Base-by-base conservation (phyloP, 2,329 filamentous ascomycete species). In the Dryadomyces sulphureus region DNA sequence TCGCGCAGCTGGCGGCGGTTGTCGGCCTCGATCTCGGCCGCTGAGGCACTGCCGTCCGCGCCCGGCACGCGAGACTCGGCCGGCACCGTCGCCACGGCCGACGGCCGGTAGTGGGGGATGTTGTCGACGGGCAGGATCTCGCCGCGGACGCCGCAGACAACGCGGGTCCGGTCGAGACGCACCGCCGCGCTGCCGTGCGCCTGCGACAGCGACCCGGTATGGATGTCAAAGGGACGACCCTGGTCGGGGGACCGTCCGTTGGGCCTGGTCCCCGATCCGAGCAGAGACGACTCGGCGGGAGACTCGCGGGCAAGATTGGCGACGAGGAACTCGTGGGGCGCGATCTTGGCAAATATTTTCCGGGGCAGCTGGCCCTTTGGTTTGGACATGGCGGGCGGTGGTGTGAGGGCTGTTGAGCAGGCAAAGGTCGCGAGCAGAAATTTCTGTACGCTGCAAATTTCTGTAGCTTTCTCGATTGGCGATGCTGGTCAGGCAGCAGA, bases 171-270 rank as follows among this genome's bases (percentile, higher is more conserved):
- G 41, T 92, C 92, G 44, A 84, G 70, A 32, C 92, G 78, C 43
- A 96, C 84, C 0, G 96, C 81, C 1, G 90, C 83, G 56, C 86
- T 93, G 44, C 92, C 92, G 59, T 94, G 81, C 47, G 87, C 83
- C 61, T 98, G 88, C 1, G 87, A 85, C 43, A 98, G 69, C 20
- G 86, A 92, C 22, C 84, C 84, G 0, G 79, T 78, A 62, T 95
- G 92, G 55, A 92, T 71, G 30, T 79, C 78, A n/a, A 84, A 79
- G 20, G 70, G 62, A 39, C 92, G 81, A 48, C 80, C 77, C 56
- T 89, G 74, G 25, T 73, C 67, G 7, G 84, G 76, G 2, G 70
- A 63, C 53, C 92, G 85, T 52, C 85, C 85, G 62, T 93, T 95
- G 58, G 88, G 85, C 57, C 92, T 84, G 39, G 76, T 68, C 2